Percentiles rank a stretch among this genome's conserved stretches.
These are phyloP conservation scores for Zygotorulaspora florentina DNA, from an alignment of 805 yeast species.

Conservation along the genomic window DNA sequence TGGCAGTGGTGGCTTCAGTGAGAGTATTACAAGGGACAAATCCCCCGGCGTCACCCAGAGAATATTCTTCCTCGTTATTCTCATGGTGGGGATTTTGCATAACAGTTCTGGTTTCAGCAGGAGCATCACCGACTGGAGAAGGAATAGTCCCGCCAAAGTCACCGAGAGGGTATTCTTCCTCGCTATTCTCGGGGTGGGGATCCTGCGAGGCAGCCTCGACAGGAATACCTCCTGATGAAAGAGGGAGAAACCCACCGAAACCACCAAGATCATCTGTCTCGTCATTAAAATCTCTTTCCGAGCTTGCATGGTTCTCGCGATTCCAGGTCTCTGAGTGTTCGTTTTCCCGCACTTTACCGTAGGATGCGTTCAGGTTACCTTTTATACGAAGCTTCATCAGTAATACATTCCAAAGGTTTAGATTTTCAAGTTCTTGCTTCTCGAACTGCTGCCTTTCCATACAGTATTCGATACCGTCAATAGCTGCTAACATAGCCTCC, in stretches of 20 bases:
- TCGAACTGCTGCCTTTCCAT: conserved; percentile 39
- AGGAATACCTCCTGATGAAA: conserved; percentile 11
- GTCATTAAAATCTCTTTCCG: conserved; percentile 6
- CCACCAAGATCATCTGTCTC: conserved; percentile 5
- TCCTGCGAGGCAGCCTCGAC: conserved; percentile 3
- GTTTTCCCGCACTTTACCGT: conserved; percentile 38
- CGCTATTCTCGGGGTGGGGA: neutral
- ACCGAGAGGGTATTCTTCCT: neutral
- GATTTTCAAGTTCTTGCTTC: conserved; percentile 45
- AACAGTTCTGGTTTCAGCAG: too few relatives aligned
- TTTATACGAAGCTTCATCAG: conserved; percentile 34
- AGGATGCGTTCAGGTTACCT: conserved; percentile 41
- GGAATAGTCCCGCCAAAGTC: conserved; percentile 23
- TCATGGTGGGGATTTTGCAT: too few relatives aligned
- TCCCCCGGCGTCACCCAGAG: too few relatives aligned
- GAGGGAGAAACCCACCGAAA: conserved; percentile 16
- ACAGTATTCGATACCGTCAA: conserved; percentile 28
- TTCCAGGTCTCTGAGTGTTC: conserved; percentile 6
- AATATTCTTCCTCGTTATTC: neutral
- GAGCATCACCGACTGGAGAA: too few relatives aligned
- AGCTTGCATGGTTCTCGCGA: conserved; percentile 1
- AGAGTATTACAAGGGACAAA: too few relatives aligned
- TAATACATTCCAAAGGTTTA: conserved; percentile 35
- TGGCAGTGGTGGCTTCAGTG: too few relatives aligned
- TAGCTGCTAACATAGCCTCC: conserved; percentile 33